phyloP scores from a whole-genome alignment of 805 yeast species.

The Starmerella bombicola region DNA sequence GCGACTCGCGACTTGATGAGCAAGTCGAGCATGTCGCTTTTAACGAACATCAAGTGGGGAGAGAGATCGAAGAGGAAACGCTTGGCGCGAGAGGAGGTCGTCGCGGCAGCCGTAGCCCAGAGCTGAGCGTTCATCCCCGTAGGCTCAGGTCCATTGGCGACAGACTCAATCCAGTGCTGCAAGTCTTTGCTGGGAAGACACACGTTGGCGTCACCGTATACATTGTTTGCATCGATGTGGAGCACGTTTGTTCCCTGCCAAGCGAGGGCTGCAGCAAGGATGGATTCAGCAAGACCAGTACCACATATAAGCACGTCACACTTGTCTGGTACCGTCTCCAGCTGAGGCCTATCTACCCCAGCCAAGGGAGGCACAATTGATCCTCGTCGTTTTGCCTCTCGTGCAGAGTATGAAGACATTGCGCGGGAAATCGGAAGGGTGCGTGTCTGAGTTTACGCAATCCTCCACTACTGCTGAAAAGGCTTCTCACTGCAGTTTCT shows the following conservation, averaged over 20 bases:
- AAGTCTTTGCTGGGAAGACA: slow-evolving; percentile 79
- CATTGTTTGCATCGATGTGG: slow-evolving; percentile 72
- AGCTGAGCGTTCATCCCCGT: slow-evolving; percentile 55
- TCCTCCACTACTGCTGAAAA: too few relatives aligned
- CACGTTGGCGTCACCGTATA: slow-evolving; percentile 83
- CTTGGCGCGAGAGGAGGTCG: slow-evolving; percentile 27
- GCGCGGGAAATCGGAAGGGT: not conserved
- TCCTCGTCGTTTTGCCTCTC: slow-evolving; percentile 30
- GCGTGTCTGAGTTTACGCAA: not conserved
- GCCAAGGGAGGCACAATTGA: slow-evolving; percentile 32
- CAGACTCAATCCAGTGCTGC: slow-evolving; percentile 66
- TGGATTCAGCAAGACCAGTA: slow-evolving; percentile 79
- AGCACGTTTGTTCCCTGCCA: slow-evolving; percentile 97
- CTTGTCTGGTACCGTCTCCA: slow-evolving; percentile 38
- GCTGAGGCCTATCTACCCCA: slow-evolving; percentile 29
- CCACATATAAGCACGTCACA: slow-evolving; percentile 88
- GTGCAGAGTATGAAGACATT: slow-evolving; percentile 33
- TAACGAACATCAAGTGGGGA: slow-evolving; percentile 80
- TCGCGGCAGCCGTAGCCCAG: slow-evolving; percentile 52
- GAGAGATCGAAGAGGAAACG: slow-evolving; percentile 71
- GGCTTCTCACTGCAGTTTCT: too few relatives aligned
- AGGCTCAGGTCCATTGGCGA: slow-evolving; percentile 35
- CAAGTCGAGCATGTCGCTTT: slow-evolving; percentile 70
- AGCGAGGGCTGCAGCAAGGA: slow-evolving; percentile 83
- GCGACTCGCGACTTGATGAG: slow-evolving; percentile 77